Evolutionary conservation across 2,329 filamentous ascomycete genomes (phyloP).

Genomic region (Myriosclerotinia curreyana): DNA sequence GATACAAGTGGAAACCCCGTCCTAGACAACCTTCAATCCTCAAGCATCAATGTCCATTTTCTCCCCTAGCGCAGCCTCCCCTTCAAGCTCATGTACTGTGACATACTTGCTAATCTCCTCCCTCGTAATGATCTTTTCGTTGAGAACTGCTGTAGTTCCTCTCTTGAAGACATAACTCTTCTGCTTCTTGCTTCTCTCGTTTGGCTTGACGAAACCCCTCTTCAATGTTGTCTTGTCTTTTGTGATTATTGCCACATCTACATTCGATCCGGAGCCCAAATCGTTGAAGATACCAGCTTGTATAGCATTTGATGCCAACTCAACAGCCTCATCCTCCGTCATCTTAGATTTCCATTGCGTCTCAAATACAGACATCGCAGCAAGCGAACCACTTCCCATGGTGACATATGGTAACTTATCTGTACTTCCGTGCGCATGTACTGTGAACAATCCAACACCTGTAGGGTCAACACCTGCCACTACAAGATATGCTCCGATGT

Average conservation of each 20-base stretch:
- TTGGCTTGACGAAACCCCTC: slow-evolving; percentile 90
- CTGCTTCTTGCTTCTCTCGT: slow-evolving; percentile 86
- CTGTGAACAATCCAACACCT: slow-evolving; percentile 91
- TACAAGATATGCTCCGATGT: slow-evolving; percentile 97
- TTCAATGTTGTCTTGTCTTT: slow-evolving; percentile 90
- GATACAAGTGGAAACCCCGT: slow-evolving; percentile 18
- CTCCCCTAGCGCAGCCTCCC: slow-evolving; percentile 58
- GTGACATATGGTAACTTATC: slow-evolving; percentile 99
- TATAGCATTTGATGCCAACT: slow-evolving; percentile 81
- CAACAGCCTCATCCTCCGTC: slow-evolving; percentile 75
- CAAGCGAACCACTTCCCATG: slow-evolving; percentile 94
- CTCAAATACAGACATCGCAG: slow-evolving; percentile 98
- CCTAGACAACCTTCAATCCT: slow-evolving; percentile 18
- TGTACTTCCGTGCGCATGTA: slow-evolving; percentile 96
- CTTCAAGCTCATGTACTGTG: slow-evolving; percentile 76
- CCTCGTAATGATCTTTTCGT: slow-evolving; percentile 93
- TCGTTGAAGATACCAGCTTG: slow-evolving; percentile 98
- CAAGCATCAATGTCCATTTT: slow-evolving; percentile 67
- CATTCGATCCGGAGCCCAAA: slow-evolving; percentile 92
- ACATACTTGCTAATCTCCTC: slow-evolving; percentile 93
- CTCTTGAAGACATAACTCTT: slow-evolving; percentile 86
- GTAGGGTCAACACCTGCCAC: slow-evolving; percentile 96
- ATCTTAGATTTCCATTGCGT: slow-evolving; percentile 84
- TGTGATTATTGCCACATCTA: slow-evolving; percentile 94
- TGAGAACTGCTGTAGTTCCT: slow-evolving; percentile 92